These are phyloP conservation scores for Obba rivulosa DNA, from an alignment of 768 basidiomycete genomes.

Conservation along the genomic window DNA sequence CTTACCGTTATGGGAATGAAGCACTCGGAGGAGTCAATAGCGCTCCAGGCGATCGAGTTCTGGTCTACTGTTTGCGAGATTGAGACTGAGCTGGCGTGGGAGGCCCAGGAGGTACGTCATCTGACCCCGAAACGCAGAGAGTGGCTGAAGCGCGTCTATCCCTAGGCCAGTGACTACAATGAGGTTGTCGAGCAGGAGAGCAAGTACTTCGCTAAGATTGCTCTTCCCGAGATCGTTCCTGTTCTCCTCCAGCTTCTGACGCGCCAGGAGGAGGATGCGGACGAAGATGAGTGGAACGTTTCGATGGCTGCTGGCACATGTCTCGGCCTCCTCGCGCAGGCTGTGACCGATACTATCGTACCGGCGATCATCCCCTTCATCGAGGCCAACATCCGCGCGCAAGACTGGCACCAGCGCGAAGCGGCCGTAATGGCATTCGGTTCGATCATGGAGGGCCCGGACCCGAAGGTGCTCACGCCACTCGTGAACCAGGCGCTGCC, in stretches of 20 bases:
- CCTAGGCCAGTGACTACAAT: conserved; percentile 82
- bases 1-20: conserved; percentile 98
- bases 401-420: conserved; percentile 94
- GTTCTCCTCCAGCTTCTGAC: conserved; percentile 86
- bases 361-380: conserved; percentile 96
- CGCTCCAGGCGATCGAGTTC: conserved; percentile 96
- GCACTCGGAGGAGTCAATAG: conserved; percentile 83
- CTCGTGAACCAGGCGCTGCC: conserved; percentile 93
- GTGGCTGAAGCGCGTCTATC: background rate
- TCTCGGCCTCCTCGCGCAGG: conserved; percentile 80
- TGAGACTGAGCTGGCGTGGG: conserved; percentile 87
- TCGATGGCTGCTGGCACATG: conserved; percentile 97
- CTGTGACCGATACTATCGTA: conserved; percentile 88
- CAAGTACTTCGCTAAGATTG: conserved; percentile 89
- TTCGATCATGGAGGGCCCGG: conserved; percentile 94
- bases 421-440: conserved; percentile 99
- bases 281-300: conserved; percentile 98
- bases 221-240: conserved; percentile 90
- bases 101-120: conserved; percentile 76
- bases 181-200: conserved; percentile 83
- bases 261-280: conserved; percentile 93
- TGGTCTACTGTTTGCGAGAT: conserved; percentile 99
- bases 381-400: conserved; percentile 87
- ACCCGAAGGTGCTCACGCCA: conserved; percentile 79
- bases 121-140: background rate